Conservation (phyloP, 31 red algal genomes). For the Odonthalia washingtoniensis region DNA sequence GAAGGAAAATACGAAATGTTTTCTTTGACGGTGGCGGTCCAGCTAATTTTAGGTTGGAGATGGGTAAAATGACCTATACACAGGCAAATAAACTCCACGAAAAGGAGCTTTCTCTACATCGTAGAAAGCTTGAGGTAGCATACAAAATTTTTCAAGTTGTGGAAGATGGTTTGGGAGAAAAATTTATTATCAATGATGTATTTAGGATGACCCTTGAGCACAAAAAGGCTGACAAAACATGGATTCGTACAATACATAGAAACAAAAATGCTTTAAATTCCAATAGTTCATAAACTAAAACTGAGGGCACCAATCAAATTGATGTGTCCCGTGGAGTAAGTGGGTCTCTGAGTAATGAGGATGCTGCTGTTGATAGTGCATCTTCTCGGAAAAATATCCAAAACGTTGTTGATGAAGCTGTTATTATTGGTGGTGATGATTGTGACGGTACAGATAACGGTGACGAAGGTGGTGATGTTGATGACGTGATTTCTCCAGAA, state of each 20-base stretch:
- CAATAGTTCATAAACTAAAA: too few species aligned
- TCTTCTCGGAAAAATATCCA: too few species aligned
- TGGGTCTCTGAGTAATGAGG: too few species aligned
- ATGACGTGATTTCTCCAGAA: too few species aligned
- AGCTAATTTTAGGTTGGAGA: neutral
- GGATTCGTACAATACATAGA: neutral
- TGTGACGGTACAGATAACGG: too few species aligned
- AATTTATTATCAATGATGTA: neutral
- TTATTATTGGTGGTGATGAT: too few species aligned
- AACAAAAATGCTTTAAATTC: neutral
- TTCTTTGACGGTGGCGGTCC: neutral
- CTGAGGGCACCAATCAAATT: too few species aligned
- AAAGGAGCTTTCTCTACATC: neutral
- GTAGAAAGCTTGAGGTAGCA: slow-evolving; percentile 13
- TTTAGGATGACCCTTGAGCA: neutral
- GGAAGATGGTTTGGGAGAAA: slow-evolving; percentile 10
- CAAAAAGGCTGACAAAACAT: slow-evolving; percentile 17
- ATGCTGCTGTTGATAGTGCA: too few species aligned
- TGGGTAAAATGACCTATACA: neutral
- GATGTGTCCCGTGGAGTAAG: too few species aligned
- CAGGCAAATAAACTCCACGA: neutral
- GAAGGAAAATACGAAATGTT: neutral
- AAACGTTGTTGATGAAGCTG: too few species aligned
- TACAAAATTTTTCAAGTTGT: slow-evolving; percentile 12
- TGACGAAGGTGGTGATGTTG: too few species aligned